These are phyloP conservation scores for Pseudogymnoascus sp. DNA, from an alignment of 2,329 filamentous ascomycete genomes.

Conservation along the genomic window DNA sequence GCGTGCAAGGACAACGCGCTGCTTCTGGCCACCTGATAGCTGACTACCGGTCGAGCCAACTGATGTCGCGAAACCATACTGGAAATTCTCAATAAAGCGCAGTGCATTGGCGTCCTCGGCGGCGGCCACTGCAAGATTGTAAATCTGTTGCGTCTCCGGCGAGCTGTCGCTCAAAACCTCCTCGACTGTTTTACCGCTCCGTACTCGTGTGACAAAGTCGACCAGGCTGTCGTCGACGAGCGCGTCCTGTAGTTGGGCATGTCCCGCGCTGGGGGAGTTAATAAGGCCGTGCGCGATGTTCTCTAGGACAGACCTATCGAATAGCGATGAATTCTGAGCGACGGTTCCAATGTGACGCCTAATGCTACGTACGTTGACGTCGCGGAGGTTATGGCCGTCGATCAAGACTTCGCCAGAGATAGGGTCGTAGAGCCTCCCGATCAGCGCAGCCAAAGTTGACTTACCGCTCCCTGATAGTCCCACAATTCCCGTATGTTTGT, in stretches of 20 bases:
- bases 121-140: slow-evolving; percentile 24
- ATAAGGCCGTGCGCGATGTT: slow-evolving; percentile 46
- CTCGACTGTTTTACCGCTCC: not conserved
- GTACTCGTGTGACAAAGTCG: slow-evolving; percentile 34
- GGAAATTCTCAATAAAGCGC: slow-evolving; percentile 46
- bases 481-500: slow-evolving; percentile 36
- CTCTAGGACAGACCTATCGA: slow-evolving; percentile 38
- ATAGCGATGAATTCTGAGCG: slow-evolving; percentile 23
- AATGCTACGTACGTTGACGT: slow-evolving; percentile 21
- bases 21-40: slow-evolving; percentile 51
- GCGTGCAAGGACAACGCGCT: slow-evolving; percentile 52
- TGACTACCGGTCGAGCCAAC: slow-evolving; percentile 48
- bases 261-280: slow-evolving; percentile 32
- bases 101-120: slow-evolving; percentile 52
- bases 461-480: slow-evolving; percentile 38
- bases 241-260: slow-evolving; percentile 37
- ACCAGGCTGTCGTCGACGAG: slow-evolving; percentile 33
- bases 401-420: slow-evolving; percentile 36
- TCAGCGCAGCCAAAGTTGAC: slow-evolving; percentile 35
- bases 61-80: slow-evolving; percentile 41
- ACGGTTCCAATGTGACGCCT: slow-evolving; percentile 14
- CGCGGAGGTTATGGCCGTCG: slow-evolving; percentile 18
- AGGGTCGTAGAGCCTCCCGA: slow-evolving; percentile 41
- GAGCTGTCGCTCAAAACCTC: slow-evolving; percentile 10
- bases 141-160: not conserved